phyloP scores from a whole-genome alignment of 208 protist species.

The Leishmania tropica region DNA sequence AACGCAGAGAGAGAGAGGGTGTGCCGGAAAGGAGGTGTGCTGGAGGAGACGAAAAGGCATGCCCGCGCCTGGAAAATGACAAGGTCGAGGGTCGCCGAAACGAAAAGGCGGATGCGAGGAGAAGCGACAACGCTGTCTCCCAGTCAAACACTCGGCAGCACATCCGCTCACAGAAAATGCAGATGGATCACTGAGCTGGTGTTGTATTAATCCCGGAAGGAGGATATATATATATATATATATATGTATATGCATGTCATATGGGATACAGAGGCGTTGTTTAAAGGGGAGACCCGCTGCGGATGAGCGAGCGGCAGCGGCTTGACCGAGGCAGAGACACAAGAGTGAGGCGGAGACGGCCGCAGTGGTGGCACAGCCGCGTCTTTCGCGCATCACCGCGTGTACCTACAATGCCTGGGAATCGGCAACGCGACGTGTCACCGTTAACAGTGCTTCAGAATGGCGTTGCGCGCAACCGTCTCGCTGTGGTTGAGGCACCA shows the following conservation, averaged over 20 bases:
- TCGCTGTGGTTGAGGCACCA: conserved; percentile 75
- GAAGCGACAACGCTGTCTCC: neutral
- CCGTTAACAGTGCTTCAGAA: conserved; percentile 35
- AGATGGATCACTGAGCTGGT: neutral
- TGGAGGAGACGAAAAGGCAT: neutral
- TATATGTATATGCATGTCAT: too few relatives aligned
- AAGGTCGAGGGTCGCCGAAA: neutral
- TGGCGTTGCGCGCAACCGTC: conserved; percentile 46
- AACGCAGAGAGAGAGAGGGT: neutral
- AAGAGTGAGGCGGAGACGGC: too few relatives aligned
- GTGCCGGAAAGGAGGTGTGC: neutral
- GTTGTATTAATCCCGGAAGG: neutral
- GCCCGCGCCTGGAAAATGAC: neutral
- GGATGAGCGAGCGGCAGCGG: neutral
- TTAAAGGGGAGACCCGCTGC: neutral
- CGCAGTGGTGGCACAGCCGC: neutral
- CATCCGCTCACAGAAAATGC: neutral
- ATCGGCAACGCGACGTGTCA: neutral
- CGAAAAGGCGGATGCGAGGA: neutral
- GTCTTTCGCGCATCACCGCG: neutral
- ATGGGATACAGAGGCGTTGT: neutral
- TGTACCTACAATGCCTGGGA: neutral
- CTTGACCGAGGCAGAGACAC: neutral
- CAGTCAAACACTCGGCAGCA: neutral
- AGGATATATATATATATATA: too few relatives aligned